Evolutionary conservation across 1,284 basidiomycete species (phyloP), one percentile per base, ranked within the genome.

Genomic region (Hortiboletus rubellus): DNA sequence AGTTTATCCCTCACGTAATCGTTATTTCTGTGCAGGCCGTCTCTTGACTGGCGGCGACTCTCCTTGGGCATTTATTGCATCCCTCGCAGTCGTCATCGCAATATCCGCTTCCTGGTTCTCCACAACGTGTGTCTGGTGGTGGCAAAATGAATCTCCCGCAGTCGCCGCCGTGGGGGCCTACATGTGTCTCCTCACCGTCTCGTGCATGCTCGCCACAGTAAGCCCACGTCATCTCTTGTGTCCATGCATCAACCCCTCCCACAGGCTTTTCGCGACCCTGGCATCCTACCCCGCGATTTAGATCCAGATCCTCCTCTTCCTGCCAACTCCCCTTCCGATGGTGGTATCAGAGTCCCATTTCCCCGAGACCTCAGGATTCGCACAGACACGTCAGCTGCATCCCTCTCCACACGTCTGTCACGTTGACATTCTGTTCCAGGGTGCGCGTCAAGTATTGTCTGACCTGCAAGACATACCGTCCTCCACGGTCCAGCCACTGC

Each of bases 401-500:
- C 47, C 59, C 51, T 54, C 50, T 36, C 61, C 53, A 38, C 50
- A 40, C 47, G n/a, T 33, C 22, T 34, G 17, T 45, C 46, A 18
- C 36, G 12, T 31, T 45, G 34, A 54, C 38, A 6, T 33, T 44
- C 12, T 2, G 4, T 54, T 40, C 15, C 62, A 94, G 92, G 53
- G 90, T 96, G 31, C 85, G 88, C 14, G 88, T 92, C 58, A 96
- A 95, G 74, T 96, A 93, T 66, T 97, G 95, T 72, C 83, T 88
- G 45, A 96, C 94, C 15, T 97, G 94, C 74, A 84, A 84, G 67
- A 92, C 84, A 5, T 96, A 97, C 71, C 84, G 95, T 34, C 92
- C 94, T 15, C 94, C 95, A 8, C 78, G 94, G 57, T 91, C 92
- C 38, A 95, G 91, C 69, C 94, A 97, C 74, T 97, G 94, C 72